Evolutionary conservation across 345 rosid species (phyloP).

Genomic region (Garcia nutans): DNA sequence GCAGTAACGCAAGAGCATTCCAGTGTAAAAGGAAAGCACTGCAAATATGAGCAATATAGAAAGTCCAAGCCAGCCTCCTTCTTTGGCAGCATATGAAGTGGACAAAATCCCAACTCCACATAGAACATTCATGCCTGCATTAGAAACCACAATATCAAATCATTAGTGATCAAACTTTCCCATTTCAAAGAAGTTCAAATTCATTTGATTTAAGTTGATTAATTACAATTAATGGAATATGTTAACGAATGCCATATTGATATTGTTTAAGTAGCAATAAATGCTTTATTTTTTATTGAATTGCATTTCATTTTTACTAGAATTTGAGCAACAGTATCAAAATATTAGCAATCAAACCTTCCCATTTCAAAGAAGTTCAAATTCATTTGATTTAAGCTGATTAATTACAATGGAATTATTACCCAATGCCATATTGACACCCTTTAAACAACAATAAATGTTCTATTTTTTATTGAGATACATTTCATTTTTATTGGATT

Average conservation of each 20-base stretch:
- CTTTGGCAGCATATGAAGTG: constrained; percentile 82
- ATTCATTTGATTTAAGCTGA: neutral
- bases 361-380: neutral
- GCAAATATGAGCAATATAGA: constrained; percentile 59
- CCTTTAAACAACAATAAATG: too few relatives aligned
- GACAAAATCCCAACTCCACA: constrained; percentile 97
- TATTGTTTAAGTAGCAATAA: too few relatives aligned
- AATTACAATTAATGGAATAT: neutral
- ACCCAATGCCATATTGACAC: too few relatives aligned
- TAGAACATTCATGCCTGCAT: constrained; percentile 78
- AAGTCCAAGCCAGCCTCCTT: constrained; percentile 92
- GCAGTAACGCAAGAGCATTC: constrained; percentile 75
- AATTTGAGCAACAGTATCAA: too few relatives aligned
- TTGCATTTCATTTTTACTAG: too few relatives aligned
- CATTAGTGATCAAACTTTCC: neutral
- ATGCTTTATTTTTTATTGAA: too few relatives aligned
- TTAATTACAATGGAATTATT: neutral
- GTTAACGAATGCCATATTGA: too few relatives aligned
- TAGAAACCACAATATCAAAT: neutral
- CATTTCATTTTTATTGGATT: too few relatives aligned
- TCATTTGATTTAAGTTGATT: neutral
- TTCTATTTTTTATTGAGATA: too few relatives aligned
- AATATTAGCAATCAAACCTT: neutral
- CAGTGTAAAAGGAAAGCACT: constrained; percentile 81
- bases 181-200: neutral